Conservation (phyloP, 139 green algal species). For the Chlamydomonas asymmetrica region DNA sequence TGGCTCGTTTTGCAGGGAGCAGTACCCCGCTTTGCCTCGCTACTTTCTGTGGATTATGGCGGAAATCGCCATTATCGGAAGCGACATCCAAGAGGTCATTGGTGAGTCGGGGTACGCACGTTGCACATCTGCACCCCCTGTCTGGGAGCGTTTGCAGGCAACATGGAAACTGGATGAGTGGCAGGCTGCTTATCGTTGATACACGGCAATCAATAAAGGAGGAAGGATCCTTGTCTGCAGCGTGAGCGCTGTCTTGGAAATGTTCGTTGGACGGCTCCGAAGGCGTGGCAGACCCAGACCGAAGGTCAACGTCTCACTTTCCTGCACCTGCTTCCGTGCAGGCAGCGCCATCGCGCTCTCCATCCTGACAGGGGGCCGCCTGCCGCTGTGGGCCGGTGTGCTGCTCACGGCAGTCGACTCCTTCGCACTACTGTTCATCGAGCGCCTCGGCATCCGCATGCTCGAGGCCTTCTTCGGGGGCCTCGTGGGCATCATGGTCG, state of each 20-base stretch:
- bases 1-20: no score
- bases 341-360: slow-evolving; percentile 78
- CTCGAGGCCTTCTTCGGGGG: slow-evolving; percentile 80
- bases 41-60: slow-evolving; percentile 81
- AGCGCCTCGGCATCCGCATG: slow-evolving; percentile 59
- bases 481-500: slow-evolving; percentile 68
- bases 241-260: no score
- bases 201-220: no score
- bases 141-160: no score
- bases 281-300: no score
- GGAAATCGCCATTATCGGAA: slow-evolving; percentile 89
- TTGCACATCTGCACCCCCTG: no score
- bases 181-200: no score
- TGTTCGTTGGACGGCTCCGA: no score
- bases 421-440: slow-evolving; percentile 69
- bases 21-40: slow-evolving; percentile 42
- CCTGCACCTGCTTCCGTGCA: no score
- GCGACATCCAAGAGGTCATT: slow-evolving; percentile 72
- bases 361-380: slow-evolving; percentile 63
- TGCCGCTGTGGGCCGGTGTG: slow-evolving; percentile 72
- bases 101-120: slow-evolving; percentile 3
- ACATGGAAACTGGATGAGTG: no score
- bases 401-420: slow-evolving; percentile 46
- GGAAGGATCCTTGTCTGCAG: no score
- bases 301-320: no score